Conservation (phyloP, 306 rosid species). For the Gleditsia sinensis region DNA sequence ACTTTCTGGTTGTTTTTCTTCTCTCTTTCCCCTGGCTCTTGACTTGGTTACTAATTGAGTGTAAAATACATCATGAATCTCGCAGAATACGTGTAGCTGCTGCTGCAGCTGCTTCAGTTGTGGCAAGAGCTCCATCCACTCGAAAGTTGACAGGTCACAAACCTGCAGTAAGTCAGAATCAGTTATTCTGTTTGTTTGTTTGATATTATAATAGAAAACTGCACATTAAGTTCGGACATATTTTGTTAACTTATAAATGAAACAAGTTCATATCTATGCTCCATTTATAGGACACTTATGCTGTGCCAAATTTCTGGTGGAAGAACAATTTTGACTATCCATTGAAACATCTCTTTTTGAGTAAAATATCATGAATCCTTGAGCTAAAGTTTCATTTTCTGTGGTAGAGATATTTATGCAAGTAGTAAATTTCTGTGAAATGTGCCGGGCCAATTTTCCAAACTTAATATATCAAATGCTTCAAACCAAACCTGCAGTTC, state of each 20-base stretch:
- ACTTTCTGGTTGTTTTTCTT: no score
- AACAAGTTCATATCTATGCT: neutral
- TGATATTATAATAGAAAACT: constrained; percentile 10
- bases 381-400: no score
- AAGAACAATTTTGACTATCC: constrained; percentile 1
- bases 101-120: constrained; percentile 92
- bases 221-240: neutral
- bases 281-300: neutral
- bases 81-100: constrained; percentile 95
- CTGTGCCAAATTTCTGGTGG: neutral
- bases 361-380: no score
- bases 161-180: constrained; percentile 46
- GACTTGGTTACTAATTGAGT: constrained; percentile 23
- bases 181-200: constrained; percentile 4
- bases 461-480: no score
- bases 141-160: constrained; percentile 65
- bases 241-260: neutral
- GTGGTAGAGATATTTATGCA: no score
- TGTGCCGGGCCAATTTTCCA: no score
- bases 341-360: neutral
- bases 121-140: constrained; percentile 82
- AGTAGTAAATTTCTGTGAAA: no score
- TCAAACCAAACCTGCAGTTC: no score
- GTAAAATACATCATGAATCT: constrained; percentile 28
- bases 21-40: no score